Evolutionary conservation across 805 yeast species (phyloP).

Genomic region (Lipomyces yamadae): DNA sequence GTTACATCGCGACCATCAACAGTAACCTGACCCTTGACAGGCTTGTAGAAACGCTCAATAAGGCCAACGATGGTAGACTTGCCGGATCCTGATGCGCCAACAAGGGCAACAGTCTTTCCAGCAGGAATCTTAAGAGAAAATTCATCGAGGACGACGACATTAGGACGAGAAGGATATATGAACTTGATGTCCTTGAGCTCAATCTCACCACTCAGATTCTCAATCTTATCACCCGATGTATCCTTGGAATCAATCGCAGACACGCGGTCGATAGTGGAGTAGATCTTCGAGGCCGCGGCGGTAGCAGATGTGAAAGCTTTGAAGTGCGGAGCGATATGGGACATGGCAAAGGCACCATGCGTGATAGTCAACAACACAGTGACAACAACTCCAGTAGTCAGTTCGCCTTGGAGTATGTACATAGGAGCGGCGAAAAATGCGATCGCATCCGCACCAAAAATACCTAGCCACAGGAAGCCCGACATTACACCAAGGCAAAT

Average conservation of each 20-base stretch:
- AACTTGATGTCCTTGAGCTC: conserved; percentile 82
- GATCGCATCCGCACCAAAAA: conserved; percentile 41
- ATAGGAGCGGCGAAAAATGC: conserved; percentile 42
- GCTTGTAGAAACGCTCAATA: conserved; percentile 87
- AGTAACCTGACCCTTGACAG: conserved; percentile 69
- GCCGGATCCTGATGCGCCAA: conserved; percentile 96
- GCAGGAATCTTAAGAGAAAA: conserved; percentile 81
- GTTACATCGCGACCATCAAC: conserved; percentile 85
- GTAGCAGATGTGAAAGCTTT: conserved; percentile 48
- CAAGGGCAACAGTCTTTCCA: conserved; percentile 90
- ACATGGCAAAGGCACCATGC: conserved; percentile 51
- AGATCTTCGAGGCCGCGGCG: conserved; percentile 48
- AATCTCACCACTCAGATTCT: conserved; percentile 62
- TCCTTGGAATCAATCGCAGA: conserved; percentile 46
- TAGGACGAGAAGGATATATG: conserved; percentile 79
- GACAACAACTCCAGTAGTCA: conserved; percentile 35
- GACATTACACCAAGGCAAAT: conserved; percentile 42
- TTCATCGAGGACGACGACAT: conserved; percentile 78
- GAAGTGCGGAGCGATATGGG: conserved; percentile 50
- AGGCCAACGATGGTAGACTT: conserved; percentile 87
- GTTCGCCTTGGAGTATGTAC: conserved; percentile 35
- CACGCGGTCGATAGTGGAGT: conserved; percentile 50
- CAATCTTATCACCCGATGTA: conserved; percentile 38
- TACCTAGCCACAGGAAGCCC: conserved; percentile 38
- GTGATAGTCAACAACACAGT: conserved; percentile 46